Evolutionary conservation across 768 basidiomycete genomes (phyloP).

Genomic region (Hygrocybe coccinea): DNA sequence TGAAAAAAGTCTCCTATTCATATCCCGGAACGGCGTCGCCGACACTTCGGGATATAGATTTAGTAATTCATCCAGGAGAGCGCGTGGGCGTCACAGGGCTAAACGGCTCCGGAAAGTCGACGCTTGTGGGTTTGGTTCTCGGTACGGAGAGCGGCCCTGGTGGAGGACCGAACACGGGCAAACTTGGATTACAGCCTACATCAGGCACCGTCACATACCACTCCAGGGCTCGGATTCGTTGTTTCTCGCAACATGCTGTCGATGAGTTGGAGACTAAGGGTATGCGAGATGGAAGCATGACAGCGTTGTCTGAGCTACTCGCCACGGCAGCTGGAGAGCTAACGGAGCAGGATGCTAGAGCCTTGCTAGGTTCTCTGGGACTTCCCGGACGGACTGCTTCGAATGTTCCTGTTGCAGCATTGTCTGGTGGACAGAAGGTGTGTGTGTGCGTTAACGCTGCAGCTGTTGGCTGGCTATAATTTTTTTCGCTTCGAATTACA

Average conservation of each 20-base stretch:
- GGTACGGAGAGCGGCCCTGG: conserved; percentile 17
- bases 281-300: conserved; percentile 6
- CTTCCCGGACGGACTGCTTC: conserved; percentile 40
- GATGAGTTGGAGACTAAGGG: conserved; percentile 42
- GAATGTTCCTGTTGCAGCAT: conserved; percentile 39
- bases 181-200: neutral
- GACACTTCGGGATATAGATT: conserved; percentile 26
- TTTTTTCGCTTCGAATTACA: conserved; percentile 17
- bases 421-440: conserved; percentile 57
- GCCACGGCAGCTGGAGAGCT: conserved; percentile 29
- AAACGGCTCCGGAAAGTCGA: conserved; percentile 57
- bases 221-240: conserved; percentile 50
- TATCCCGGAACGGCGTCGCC: conserved; percentile 22
- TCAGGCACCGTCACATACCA: conserved; percentile 49
- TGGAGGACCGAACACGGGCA: conserved; percentile 12
- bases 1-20: conserved; percentile 30
- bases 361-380: conserved; percentile 41
- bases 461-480: neutral
- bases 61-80: conserved; percentile 37
- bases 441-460: neutral
- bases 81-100: conserved; percentile 42
- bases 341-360: conserved; percentile 37
- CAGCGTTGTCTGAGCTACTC: conserved; percentile 25
- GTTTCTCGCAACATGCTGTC: conserved; percentile 60
- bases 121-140: conserved; percentile 45